Base-by-base conservation (phyloP, 805 yeast genomes). In the Monosporozyma servazzii region DNA sequence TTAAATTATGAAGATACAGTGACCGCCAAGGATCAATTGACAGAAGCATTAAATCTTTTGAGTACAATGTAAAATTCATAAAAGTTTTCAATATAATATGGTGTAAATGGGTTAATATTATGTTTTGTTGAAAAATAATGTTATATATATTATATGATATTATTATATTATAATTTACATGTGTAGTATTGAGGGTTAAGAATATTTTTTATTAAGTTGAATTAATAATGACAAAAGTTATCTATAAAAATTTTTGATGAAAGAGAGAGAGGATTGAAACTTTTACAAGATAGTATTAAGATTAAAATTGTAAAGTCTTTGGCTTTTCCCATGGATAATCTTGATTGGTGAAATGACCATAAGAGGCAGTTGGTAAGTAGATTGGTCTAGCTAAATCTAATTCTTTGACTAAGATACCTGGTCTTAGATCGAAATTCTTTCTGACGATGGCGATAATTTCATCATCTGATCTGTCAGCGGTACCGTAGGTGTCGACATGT, bases 341-440 rank as follows among this genome's bases (percentile, higher is more conserved):
- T 81, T 91, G 99, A 86, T 93, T 88, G 71, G 99, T 93, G 87
- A 93, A 93, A 78, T 93, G 99, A 72, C 99, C 99, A 75, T 93
- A 91, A 52, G 96, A 86, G 66, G 99, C 99, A 65, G 99, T 93
- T 85, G 91, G 86, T 79, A 88, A 82, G 82, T 93, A 93, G 75
- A 93, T 93, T 75, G 99, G 99, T 78, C 96, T 88, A 60, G 99
- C 99, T 71, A 93, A 82, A 72, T 93, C 93, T 69, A 93, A 83
- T 74, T 90, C 96, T 74, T 77, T 88, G 71, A 93, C 99, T 74
- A 93, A 82, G 65, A 86, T 93, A 88, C 99, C 99, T 58, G 99
- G 99, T 82, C 99, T 91, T 72, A 93, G 81, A 76, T 93, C 98
- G 69, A 93, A 93, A 86, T 93, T 93, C 76, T 86, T 82, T 72